Percentiles rank a stretch among this genome's conserved stretches.
These are phyloP conservation scores for Alisma plantagoaquatica DNA, from an alignment of 106 monocot genomes.

Conservation along the genomic window DNA sequence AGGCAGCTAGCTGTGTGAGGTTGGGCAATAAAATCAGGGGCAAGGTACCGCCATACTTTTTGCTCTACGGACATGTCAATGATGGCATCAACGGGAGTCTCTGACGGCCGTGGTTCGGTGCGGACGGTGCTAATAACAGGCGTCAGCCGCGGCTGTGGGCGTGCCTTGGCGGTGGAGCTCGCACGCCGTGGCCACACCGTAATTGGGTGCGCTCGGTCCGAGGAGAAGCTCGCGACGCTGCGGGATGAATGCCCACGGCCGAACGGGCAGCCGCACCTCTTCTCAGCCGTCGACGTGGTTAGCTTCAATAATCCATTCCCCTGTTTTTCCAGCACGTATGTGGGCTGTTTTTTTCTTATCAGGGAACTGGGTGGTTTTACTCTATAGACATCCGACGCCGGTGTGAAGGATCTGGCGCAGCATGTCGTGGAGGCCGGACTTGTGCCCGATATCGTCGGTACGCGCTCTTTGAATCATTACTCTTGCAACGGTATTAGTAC, in stretches of 20 bases:
- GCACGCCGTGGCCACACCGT: constrained; percentile 68
- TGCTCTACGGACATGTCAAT: too few relatives aligned
- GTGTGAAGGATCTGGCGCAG: too few relatives aligned
- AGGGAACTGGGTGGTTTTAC: too few relatives aligned
- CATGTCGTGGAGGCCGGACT: constrained; percentile 28
- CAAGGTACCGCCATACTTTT: too few relatives aligned
- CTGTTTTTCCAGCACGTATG: not conserved
- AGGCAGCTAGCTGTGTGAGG: too few relatives aligned
- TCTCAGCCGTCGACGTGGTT: constrained; percentile 57
- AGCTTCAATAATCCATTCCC: not conserved
- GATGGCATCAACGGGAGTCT: too few relatives aligned
- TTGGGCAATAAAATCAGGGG: too few relatives aligned
- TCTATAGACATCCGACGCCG: constrained; percentile 66
- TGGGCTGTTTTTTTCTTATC: not conserved
- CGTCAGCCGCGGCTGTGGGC: too few relatives aligned
- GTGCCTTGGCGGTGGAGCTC: constrained; percentile 57
- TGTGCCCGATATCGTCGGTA: constrained; percentile 73
- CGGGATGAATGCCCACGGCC: too few relatives aligned
- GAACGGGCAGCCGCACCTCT: constrained; percentile 50
- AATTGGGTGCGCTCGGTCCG: constrained; percentile 63
- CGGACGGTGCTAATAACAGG: too few relatives aligned
- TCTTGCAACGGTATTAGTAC: too few relatives aligned
- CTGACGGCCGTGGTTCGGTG: constrained; percentile 76
- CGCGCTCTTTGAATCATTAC: too few relatives aligned
- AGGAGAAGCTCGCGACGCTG: constrained; percentile 44